A percentile compares a stretch with the other conserved stretches of the same genome.
These are phyloP conservation scores for Fusarium globosum DNA, from an alignment of 2,329 filamentous ascomycete species.

Conservation along the genomic window DNA sequence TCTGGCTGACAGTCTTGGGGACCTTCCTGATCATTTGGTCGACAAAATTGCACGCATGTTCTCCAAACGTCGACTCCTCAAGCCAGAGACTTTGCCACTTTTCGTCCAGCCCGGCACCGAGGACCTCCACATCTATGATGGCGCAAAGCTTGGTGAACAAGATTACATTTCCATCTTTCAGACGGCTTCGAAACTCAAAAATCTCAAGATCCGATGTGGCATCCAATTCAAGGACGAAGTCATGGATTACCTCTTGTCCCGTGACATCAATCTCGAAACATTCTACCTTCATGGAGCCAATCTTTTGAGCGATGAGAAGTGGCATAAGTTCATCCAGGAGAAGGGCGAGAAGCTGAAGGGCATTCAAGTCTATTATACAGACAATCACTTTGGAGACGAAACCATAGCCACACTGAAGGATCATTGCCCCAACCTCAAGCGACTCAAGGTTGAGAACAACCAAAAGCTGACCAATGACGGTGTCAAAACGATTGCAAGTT, in stretches of 20 bases:
- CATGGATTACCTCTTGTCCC: conserved; percentile 82
- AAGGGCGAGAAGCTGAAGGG: conserved; percentile 74
- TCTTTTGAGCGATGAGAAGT: conserved; percentile 79
- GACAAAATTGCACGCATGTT: conserved; percentile 70
- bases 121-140: conserved; percentile 67
- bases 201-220: conserved; percentile 82
- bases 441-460: conserved; percentile 85
- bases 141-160: conserved; percentile 73
- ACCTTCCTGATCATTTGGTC: conserved; percentile 64
- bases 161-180: conserved; percentile 87
- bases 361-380: conserved; percentile 85
- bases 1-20: conserved; percentile 70
- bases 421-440: conserved; percentile 74
- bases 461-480: conserved; percentile 76
- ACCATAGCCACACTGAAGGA: conserved; percentile 70
- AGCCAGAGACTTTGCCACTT: conserved; percentile 64
- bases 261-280: conserved; percentile 74
- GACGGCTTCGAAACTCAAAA: conserved; percentile 73
- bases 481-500: conserved; percentile 70
- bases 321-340: conserved; percentile 74
- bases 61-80: conserved; percentile 69
- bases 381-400: conserved; percentile 82
- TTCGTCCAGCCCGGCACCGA: conserved; percentile 66
- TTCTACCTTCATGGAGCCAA: conserved; percentile 88
- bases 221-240: conserved; percentile 91